Conservation (phyloP, 768 basidiomycete species). For the Epithele typhae region DNA sequence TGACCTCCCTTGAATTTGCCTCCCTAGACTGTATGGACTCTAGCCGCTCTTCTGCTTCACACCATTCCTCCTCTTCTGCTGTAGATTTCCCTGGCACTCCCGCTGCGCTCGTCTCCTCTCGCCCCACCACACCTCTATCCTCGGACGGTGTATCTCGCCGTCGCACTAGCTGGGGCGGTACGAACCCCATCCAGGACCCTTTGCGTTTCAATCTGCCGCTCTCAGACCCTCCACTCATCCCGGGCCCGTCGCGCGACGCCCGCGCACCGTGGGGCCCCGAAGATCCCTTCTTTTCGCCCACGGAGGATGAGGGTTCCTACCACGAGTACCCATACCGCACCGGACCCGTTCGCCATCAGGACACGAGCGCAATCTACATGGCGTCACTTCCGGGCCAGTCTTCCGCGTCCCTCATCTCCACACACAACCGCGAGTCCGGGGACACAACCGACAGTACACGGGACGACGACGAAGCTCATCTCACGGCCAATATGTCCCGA, state of each 20-base stretch:
- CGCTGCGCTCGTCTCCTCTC: conserved; percentile 38
- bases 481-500: conserved; percentile 51
- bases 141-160: conserved; percentile 45
- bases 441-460: conserved; percentile 34
- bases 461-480: conserved; percentile 56
- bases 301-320: conserved; percentile 34
- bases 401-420: conserved; percentile 46
- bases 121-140: conserved; percentile 47
- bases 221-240: conserved; percentile 20
- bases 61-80: conserved; percentile 47
- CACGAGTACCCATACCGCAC: conserved; percentile 24
- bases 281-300: conserved; percentile 47
- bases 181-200: conserved; percentile 45
- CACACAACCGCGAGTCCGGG: conserved; percentile 28
- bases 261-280: conserved; percentile 29
- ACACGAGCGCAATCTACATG: conserved; percentile 32
- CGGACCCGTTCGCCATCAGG: conserved; percentile 13
- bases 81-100: conserved; percentile 48
- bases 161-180: conserved; percentile 54
- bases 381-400: conserved; percentile 45
- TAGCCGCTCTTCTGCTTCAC: conserved; percentile 8
- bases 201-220: conserved; percentile 34
- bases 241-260: conserved; percentile 22
- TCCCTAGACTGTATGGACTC: conserved; percentile 13
- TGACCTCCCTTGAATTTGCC: conserved; percentile 6